phyloP scores from a whole-genome alignment of 306 rosid genomes.

The cucumber (Cucumis sativus) region Cucumber_9930_V3 NC_026659.2:18713501-18714000 shows the following conservation, averaged over 20 bases:
- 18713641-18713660: not conserved
- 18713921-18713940: not conserved
- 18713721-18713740: not conserved
- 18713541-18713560: slow-evolving; percentile 54
- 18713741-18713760: not conserved
- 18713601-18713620: not conserved
- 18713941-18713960: not conserved
- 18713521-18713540: slow-evolving; percentile 80
- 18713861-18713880: too few species aligned
- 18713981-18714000: not conserved
- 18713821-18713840: not conserved
- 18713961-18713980: not conserved
- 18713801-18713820: not conserved
- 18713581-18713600: slow-evolving; percentile 6
- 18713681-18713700: not conserved
- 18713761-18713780: not conserved
- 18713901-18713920: not conserved
- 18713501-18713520: slow-evolving; percentile 81
- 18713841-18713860: not conserved
- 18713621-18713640: not conserved
- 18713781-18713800: not conserved
- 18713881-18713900: not conserved
- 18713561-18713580: slow-evolving; percentile 31
- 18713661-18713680: not conserved
- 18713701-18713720: not conserved